Base-by-base conservation (phyloP, 2,329 filamentous ascomycete species). In the Sclerotinia trifoliorum region DNA sequence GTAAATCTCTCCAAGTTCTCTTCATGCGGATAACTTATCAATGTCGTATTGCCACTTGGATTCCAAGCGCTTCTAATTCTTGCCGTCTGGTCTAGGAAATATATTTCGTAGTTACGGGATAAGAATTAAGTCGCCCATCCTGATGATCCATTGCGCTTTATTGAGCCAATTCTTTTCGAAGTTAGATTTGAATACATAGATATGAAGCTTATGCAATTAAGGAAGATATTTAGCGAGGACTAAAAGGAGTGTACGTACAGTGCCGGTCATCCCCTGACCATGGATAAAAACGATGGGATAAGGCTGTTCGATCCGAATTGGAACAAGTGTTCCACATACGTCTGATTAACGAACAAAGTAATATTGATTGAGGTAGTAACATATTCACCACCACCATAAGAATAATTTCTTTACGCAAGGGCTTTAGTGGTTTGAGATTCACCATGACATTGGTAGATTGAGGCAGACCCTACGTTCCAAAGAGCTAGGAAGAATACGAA, bases 301-400 rank as follows among this genome's bases (percentile, higher is more conserved):
- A 29, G 66, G 64, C 11, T 73, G 69, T 35, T 58, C 64, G 6
- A 42, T 29, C 21, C 39, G 35, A 21, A 4, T 19, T n/a, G 83
- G 81, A 8, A 73, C 71, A 21, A 85, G 67, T 78, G 79, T 77
- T 86, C 84, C 39, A 85, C 82, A 71, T 86, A 86, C 79, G 86
- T 84, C 77, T 86, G 84, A 65, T 80, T 69, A 10, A 67, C 19
- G 44, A 72, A 72, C 0, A 74, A 8, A 17, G 66, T 63, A 46
- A 68, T 55, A 3, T 70, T 70, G 15, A 39, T 35, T 2, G 49
- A 48, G 19, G 57, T 65, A 17, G 71, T 69, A n/a, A 71, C 46
- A 62, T 75, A 77, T 7, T 69, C 52, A 13, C 75, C 74, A 21
- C 75, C 74, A 46, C 74, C 65, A 56, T 75, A 75, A 67, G 75